Base-by-base conservation (phyloP, 495 filamentous ascomycete species). In the Aspergillus panamensis region DNA sequence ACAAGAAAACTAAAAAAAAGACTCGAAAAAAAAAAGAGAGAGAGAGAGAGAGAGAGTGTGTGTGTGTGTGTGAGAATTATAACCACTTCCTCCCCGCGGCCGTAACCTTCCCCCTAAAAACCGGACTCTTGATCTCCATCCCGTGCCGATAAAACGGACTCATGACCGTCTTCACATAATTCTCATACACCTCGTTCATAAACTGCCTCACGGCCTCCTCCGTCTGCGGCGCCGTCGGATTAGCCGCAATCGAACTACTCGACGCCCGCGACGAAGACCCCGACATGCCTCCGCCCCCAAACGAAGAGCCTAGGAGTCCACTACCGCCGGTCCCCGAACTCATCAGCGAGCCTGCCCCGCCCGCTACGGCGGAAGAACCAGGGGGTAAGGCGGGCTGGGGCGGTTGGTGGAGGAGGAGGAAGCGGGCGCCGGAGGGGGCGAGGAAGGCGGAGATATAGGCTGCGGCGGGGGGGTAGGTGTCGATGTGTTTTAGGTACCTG, bases 141-240 rank as follows among this genome's bases (percentile, higher is more conserved):
- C 93, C 89, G 47, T 85, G 80, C 52, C 81, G 75, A 73, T 95
- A 96, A 73, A 98, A 98, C 33, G 94, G 94, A 69, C 84, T 96
- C 94, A 98, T 97, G 39, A 92, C 82, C n/a, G 90, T 88, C 80
- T 98, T 98, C 45, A 96, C 80, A 82, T 93, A 98, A 57, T 80
- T 86, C 71, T 97, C 94, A 71, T 96, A 97, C 12, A 96, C 88
- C 68, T 98, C 94, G 6, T 77, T 78, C 76, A 98, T 95, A 75
- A 98, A 98, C 71, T 88, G 87, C 65, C 90, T 81, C 58, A 97
- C 87, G 0, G 94, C 93, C 70, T 98, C 94, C 74, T 98, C 94
- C 6, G 91, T 92, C 73, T 92, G 90, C 30, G 91, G 84, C 32
- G 83, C 83, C 0, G 87, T 92, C 2, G 92, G 91, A 68, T 94